A percentile compares a stretch with the other conserved stretches of the same genome.
These are phyloP conservation scores for Lichtheimia corymbifera DNA, from an alignment of 371 early-diverging fungal species.

Conservation along the genomic window DNA sequence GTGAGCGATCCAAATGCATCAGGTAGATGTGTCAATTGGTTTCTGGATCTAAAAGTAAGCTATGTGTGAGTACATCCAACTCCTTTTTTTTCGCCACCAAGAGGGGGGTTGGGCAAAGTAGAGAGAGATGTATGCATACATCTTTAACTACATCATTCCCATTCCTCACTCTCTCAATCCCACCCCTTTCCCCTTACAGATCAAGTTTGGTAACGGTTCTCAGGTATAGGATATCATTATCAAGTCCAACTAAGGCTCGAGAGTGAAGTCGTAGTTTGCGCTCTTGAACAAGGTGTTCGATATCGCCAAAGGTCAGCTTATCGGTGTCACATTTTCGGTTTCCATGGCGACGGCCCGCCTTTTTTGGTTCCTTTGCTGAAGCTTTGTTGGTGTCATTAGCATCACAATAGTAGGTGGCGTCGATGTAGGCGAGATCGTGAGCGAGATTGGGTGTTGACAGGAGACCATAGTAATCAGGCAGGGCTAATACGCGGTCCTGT, in stretches of 20 bases:
- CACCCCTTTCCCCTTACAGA: slow-evolving; percentile 8
- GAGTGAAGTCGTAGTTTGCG: slow-evolving; percentile 5
- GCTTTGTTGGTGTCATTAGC: not conserved
- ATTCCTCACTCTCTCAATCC: not conserved
- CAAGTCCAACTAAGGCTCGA: slow-evolving; percentile 9
- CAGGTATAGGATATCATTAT: slow-evolving; percentile 14
- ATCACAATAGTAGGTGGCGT: slow-evolving; percentile 39
- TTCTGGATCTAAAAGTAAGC: slow-evolving; percentile 15
- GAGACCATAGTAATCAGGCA: slow-evolving; percentile 17
- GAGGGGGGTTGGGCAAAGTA: not conserved
- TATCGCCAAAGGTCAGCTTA: slow-evolving; percentile 12
- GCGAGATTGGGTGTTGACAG: slow-evolving; percentile 10
- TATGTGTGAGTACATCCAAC: not conserved
- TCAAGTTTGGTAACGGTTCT: slow-evolving; percentile 9
- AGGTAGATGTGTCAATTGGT: slow-evolving; percentile 32
- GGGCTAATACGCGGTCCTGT: slow-evolving; percentile 9
- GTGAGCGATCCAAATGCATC: slow-evolving; percentile 61
- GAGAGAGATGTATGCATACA: not conserved
- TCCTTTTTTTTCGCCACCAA: slow-evolving; percentile 7
- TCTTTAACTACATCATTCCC: not conserved
- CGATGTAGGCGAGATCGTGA: slow-evolving; percentile 41
- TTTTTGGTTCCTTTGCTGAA: not conserved
- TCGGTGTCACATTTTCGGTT: not conserved
- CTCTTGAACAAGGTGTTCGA: not conserved
- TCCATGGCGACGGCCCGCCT: not conserved